phyloP scores from a whole-genome alignment of 106 monocot genomes.

The Dendrobium catenatum region DNA sequence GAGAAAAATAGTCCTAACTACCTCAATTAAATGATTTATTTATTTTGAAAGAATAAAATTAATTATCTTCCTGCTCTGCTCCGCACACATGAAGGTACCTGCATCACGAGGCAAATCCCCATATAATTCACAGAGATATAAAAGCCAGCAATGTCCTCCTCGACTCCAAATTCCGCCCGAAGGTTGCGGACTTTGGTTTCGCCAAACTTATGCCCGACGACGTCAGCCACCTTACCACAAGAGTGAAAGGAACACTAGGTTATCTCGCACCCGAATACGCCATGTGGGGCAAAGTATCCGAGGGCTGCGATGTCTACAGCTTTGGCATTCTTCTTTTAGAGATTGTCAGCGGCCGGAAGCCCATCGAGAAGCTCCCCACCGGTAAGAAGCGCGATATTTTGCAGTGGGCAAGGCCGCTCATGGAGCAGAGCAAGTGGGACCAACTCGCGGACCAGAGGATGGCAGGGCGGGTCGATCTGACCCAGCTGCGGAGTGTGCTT shows the following conservation, averaged over 20 bases:
- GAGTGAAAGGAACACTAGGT: conserved; percentile 32
- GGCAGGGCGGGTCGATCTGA: conserved; percentile 12
- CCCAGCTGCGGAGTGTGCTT: conserved; percentile 12
- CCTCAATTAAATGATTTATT: no score
- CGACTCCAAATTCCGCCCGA: conserved; percentile 35
- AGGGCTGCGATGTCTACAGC: conserved; percentile 34
- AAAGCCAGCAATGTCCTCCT: conserved; percentile 58
- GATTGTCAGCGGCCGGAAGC: conserved; percentile 31
- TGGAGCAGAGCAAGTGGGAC: conserved; percentile 9
- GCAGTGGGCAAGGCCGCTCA: conserved; percentile 36
- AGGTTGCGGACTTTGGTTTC: conserved; percentile 42
- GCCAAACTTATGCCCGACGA: conserved; percentile 40
- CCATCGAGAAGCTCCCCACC: conserved; percentile 22
- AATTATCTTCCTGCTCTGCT: no score
- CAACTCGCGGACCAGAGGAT: conserved; percentile 14
- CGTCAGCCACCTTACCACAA: conserved; percentile 23
- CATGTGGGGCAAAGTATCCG: conserved; percentile 38
- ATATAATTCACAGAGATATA: conserved; percentile 57
- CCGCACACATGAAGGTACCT: conserved; percentile 16
- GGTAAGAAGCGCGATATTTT: conserved; percentile 14
- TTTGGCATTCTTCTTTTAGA: conserved; percentile 41
- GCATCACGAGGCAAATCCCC: conserved; percentile 30
- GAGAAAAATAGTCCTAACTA: no score
- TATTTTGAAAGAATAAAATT: no score
- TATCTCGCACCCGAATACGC: conserved; percentile 44